Conservation (phyloP, 2,329 filamentous ascomycete species). For the Metarhizium rileyi region DNA sequence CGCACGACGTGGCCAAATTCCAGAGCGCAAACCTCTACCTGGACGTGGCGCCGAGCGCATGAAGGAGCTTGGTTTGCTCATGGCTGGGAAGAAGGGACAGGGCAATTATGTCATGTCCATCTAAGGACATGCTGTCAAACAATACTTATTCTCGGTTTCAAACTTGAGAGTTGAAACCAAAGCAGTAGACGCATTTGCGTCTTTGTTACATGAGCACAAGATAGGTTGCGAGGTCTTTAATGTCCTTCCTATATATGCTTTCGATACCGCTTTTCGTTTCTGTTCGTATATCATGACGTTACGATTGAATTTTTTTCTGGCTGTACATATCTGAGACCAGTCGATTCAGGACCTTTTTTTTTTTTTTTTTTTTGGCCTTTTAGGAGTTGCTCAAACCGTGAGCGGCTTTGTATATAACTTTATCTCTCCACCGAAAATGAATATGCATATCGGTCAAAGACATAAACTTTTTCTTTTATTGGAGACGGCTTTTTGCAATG, state of each 20-base stretch:
- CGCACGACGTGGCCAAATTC: constrained; percentile 56
- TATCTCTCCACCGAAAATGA: neutral
- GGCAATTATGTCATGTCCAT: constrained; percentile 71
- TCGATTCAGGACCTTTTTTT: neutral
- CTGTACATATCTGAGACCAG: constrained; percentile 7
- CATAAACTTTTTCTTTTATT: constrained; percentile 5
- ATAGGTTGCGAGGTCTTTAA: neutral
- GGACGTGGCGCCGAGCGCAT: constrained; percentile 90
- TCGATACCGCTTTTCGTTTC: neutral
- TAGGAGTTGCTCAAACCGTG: neutral
- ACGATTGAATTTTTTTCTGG: constrained; percentile 2
- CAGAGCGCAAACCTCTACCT: constrained; percentile 58
- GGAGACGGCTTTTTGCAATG: constrained; percentile 13
- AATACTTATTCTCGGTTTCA: neutral
- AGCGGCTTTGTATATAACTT: neutral
- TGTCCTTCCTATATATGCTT: neutral
- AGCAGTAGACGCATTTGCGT: neutral
- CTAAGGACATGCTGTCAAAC: constrained; percentile 26
- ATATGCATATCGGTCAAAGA: constrained; percentile 1
- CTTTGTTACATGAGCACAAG: neutral
- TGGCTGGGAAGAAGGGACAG: constrained; percentile 68
- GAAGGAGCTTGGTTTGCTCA: constrained; percentile 69
- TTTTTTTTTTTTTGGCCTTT: neutral
- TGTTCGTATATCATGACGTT: constrained; percentile 6
- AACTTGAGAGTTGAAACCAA: neutral